Percentiles rank a stretch among this genome's conserved stretches.
phyloP scores from a whole-genome alignment of 1,139 yeast species.

The Geotrichum macrosporum region DNA sequence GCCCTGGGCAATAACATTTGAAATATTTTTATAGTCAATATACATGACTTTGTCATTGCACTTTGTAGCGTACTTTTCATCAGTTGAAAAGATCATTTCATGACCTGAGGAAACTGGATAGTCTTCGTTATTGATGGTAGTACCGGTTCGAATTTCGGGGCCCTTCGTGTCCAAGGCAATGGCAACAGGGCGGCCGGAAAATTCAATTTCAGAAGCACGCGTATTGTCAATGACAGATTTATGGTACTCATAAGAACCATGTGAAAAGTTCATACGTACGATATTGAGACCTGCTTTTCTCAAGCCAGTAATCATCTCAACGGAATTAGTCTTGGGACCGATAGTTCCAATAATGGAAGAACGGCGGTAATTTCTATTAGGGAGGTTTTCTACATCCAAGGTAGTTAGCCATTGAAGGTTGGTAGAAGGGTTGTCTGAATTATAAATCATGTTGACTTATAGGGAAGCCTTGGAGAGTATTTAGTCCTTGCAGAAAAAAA shows the following conservation, averaged over 20 bases:
- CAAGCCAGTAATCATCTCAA: constrained; percentile 76
- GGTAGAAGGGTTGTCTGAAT: constrained; percentile 35
- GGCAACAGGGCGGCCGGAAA: constrained; percentile 94
- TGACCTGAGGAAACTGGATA: constrained; percentile 80
- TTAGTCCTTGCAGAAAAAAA: not conserved
- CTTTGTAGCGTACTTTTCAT: constrained; percentile 65
- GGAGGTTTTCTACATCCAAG: constrained; percentile 71
- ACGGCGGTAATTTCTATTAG: constrained; percentile 84
- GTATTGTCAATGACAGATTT: constrained; percentile 95
- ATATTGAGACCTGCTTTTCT: constrained; percentile 97
- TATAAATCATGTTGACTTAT: constrained; percentile 30
- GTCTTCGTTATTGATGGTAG: constrained; percentile 73
- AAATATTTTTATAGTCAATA: constrained; percentile 92
- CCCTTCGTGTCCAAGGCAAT: constrained; percentile 99
- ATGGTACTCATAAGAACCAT: constrained; percentile 96
- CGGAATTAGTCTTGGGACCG: constrained; percentile 93
- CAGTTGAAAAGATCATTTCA: constrained; percentile 90
- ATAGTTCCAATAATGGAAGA: constrained; percentile 97
- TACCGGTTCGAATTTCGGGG: constrained; percentile 98
- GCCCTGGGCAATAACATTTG: constrained; percentile 85
- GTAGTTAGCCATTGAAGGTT: constrained; percentile 74
- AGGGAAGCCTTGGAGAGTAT: not conserved
- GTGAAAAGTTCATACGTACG: constrained; percentile 98
- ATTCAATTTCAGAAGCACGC: constrained; percentile 84
- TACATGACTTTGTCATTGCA: constrained; percentile 80